A percentile compares a stretch with the other conserved stretches of the same genome.
Evolutionary conservation across 129 eudicot species (phyloP).

Genomic region (Flaveria sonorensis): DNA sequence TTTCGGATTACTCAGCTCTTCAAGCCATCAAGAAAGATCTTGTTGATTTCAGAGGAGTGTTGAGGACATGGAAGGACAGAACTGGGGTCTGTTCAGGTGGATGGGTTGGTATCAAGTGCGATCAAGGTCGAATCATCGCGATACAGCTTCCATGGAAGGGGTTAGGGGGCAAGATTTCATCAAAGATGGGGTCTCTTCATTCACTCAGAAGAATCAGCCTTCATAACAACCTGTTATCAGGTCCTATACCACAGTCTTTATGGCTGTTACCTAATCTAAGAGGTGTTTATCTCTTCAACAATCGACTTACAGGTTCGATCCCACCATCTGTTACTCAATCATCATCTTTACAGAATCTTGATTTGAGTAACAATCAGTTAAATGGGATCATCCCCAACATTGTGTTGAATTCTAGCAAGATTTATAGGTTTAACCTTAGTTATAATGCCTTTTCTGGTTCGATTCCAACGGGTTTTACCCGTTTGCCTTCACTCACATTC

Average conservation of each 20-base stretch:
- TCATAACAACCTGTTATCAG: constrained; percentile 74
- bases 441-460: constrained; percentile 65
- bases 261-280: constrained; percentile 72
- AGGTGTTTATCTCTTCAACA: constrained; percentile 86
- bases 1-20: constrained; percentile 68
- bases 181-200: constrained; percentile 63
- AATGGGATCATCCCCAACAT: constrained; percentile 63
- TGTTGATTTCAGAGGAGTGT: constrained; percentile 48
- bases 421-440: constrained; percentile 85
- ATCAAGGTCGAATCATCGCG: constrained; percentile 61
- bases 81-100: constrained; percentile 73
- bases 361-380: constrained; percentile 78
- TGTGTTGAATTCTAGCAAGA: constrained; percentile 59
- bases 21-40: constrained; percentile 60
- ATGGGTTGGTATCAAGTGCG: constrained; percentile 90
- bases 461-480: constrained; percentile 55
- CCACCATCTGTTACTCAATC: constrained; percentile 68
- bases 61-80: constrained; percentile 72
- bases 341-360: constrained; percentile 60
- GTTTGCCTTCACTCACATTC: constrained; percentile 62
- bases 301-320: constrained; percentile 79
- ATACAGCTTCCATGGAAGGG: constrained; percentile 91
- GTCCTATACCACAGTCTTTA: constrained; percentile 68
- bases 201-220: constrained; percentile 75
- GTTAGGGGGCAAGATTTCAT: constrained; percentile 68